Evolutionary conservation across 1,284 basidiomycete genomes (phyloP).

Genomic region (Puccinia polysora): DNA sequence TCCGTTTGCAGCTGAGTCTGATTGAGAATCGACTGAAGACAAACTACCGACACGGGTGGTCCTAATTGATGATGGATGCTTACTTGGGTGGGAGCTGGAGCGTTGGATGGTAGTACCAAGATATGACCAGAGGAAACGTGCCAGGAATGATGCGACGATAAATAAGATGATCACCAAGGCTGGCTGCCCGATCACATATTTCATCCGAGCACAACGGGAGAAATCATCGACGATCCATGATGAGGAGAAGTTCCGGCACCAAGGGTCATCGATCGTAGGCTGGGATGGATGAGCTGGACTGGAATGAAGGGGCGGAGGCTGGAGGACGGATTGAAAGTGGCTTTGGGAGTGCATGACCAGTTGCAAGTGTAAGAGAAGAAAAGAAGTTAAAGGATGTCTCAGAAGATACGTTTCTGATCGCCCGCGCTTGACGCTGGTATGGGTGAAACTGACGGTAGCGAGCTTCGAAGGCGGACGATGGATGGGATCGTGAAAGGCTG

Average conservation of each 20-base stretch:
- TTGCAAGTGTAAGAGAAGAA: too few species aligned
- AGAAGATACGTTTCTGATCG: too few species aligned
- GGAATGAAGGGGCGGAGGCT: not conserved
- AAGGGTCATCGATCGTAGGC: not conserved
- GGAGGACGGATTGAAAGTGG: conserved; percentile 2
- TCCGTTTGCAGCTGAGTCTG: conserved; percentile 11
- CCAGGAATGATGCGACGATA: conserved; percentile 20
- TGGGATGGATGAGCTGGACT: too few species aligned
- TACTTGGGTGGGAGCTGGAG: not conserved
- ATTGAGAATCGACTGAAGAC: not conserved
- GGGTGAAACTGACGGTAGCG: too few species aligned
- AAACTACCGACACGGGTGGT: not conserved
- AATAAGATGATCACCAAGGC: conserved; percentile 44
- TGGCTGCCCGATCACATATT: conserved; percentile 44
- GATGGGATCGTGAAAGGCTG: too few species aligned
- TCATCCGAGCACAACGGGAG: conserved; percentile 45
- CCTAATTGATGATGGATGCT: not conserved
- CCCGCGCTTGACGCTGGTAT: too few species aligned
- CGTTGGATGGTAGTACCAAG: not conserved
- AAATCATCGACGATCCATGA: not conserved
- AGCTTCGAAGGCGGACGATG: too few species aligned
- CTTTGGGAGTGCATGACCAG: conserved; percentile 4
- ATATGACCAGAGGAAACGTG: too few species aligned
- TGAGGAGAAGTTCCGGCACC: not conserved
- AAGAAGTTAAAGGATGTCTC: too few species aligned